Percentiles rank a stretch among this genome's conserved stretches.
phyloP scores from a whole-genome alignment of 2,329 filamentous ascomycete species.

The Trichoderma koningiopsis region DNA sequence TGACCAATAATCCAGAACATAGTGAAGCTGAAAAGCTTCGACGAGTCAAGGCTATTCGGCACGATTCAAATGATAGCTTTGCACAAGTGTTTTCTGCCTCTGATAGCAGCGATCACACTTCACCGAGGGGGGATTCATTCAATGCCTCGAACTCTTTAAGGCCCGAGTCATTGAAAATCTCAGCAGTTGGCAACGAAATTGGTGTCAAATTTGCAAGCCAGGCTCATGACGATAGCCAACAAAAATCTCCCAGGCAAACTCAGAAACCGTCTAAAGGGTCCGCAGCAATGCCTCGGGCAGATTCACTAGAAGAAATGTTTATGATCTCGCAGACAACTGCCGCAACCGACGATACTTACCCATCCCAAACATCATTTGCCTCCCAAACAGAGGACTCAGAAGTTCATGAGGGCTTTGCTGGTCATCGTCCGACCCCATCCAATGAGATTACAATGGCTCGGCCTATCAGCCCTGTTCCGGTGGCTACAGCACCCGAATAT shows the following conservation, averaged over 20 bases:
- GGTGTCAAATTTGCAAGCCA: slow-evolving; percentile 50
- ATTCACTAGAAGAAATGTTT: slow-evolving; percentile 45
- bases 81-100: slow-evolving; percentile 62
- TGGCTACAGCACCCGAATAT: slow-evolving; percentile 38
- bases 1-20: slow-evolving; percentile 40
- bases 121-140: slow-evolving; percentile 26
- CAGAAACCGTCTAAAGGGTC: slow-evolving; percentile 14
- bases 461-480: slow-evolving; percentile 34
- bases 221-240: slow-evolving; percentile 48
- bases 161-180: slow-evolving; percentile 34
- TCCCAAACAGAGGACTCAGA: slow-evolving; percentile 37
- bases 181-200: slow-evolving; percentile 34
- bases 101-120: slow-evolving; percentile 42
- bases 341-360: slow-evolving; percentile 39
- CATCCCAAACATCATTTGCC: slow-evolving; percentile 38
- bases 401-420: slow-evolving; percentile 24
- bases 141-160: slow-evolving; percentile 32
- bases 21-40: slow-evolving; percentile 31
- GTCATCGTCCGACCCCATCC: slow-evolving; percentile 24
- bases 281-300: slow-evolving; percentile 27
- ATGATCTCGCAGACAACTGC: slow-evolving; percentile 52
- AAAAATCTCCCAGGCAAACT: slow-evolving; percentile 26
- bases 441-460: slow-evolving; percentile 29
- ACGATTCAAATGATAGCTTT: slow-evolving; percentile 63
- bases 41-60: slow-evolving; percentile 40